Evolutionary conservation across 192 early-diverging fungal genomes (phyloP).

Genomic region (Coemansia sp.): DNA sequence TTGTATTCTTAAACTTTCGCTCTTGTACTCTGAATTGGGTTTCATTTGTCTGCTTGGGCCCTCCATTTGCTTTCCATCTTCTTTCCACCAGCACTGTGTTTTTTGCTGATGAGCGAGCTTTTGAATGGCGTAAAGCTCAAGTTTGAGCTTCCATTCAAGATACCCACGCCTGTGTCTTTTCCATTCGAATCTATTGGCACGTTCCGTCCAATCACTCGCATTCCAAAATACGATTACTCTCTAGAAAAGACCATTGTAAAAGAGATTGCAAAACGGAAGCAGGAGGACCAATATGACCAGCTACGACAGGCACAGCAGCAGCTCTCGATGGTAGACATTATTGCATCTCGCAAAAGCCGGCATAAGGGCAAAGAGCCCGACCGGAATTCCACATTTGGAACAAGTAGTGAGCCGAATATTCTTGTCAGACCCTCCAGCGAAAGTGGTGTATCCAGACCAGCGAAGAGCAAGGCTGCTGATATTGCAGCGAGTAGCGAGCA

Average conservation of each 20-base stretch:
- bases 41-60: background rate
- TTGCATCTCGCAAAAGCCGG: conserved; percentile 50
- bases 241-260: conserved; percentile 56
- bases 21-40: no score
- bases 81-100: background rate
- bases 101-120: conserved; percentile 35
- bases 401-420: background rate
- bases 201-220: conserved; percentile 44
- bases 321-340: conserved; percentile 55
- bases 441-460: conserved; percentile 25
- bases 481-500: background rate
- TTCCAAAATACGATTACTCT: conserved; percentile 58
- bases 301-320: conserved; percentile 53
- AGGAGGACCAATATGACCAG: conserved; percentile 47
- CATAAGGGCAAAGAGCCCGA: conserved; percentile 54
- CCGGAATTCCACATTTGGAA: conserved; percentile 7
- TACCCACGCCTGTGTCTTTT: conserved; percentile 52
- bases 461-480: background rate
- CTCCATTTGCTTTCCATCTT: background rate
- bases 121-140: conserved; percentile 53
- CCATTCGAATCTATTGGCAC: conserved; percentile 56
- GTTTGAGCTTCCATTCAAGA: conserved; percentile 48
- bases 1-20: background rate
- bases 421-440: conserved; percentile 42
- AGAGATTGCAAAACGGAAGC: conserved; percentile 51